Evolutionary conservation across 2,329 filamentous ascomycete species (phyloP), one percentile per base, ranked within the genome.

Genomic region (Stagonosporopsis tanaceti): DNA sequence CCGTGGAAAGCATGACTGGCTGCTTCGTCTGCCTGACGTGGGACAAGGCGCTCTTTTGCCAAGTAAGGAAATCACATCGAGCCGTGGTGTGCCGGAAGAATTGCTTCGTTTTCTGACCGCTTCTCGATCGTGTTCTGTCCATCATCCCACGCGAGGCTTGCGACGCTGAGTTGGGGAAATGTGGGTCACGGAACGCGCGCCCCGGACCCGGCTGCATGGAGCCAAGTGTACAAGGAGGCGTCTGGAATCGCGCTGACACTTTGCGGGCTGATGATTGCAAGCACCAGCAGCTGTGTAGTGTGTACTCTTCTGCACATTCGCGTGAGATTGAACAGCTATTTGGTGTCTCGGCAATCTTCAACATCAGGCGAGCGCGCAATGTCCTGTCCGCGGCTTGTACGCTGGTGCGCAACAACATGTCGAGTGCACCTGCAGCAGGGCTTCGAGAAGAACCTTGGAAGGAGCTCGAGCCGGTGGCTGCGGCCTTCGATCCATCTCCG

Each of bases 391-490:
- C 20, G 30, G 45, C 38, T 35, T 40, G 41, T 47, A 48, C 48
- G 53, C 51, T 44, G 56, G 53, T 46, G 46, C 39, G 28, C 42
- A 12, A 28, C 42, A 12, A 17, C 6, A 8, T 45, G 6, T 6
- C 11, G 42, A 46, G 60, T 65, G 55, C 53, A 64, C 63, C 61
- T 62, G 57, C 53, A 59, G 61, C 57, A 46, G 57, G 56, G 53
- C 64, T 67, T 71, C 67, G 62, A 62, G 66, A 69, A 71, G 60
- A 38, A 40, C 55, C 53, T 47, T 63, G 42, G 70, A 71, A 70
- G 64, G 64, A 64, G 70, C 70, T 73, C 70, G 69, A 65, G 66
- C 69, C 64, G 37, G 47, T 57, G 34, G 28, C 41, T 30, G 50
- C 45, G 38, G 37, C 42, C 20, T 48, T 24, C 37, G 32, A 44